Evolutionary conservation across 2,329 filamentous ascomycete genomes (phyloP), one percentile per base, ranked within the genome.

Genomic region (Didymella glomerata): DNA sequence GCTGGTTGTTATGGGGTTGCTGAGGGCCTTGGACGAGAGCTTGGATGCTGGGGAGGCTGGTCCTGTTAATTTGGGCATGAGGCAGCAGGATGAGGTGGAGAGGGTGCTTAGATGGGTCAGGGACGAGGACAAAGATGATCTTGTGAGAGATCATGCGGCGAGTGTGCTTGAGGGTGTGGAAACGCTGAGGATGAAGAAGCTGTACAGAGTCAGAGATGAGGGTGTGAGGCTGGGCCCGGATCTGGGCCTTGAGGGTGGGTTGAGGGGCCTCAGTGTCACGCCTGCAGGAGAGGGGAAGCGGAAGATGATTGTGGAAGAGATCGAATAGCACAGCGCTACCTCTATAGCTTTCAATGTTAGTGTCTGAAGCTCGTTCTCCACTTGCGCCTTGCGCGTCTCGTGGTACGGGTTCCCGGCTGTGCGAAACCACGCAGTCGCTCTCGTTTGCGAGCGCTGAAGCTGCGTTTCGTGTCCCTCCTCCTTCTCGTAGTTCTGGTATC

Each of bases 101-200:
- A 81, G 84, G 47, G 84, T 88, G 10, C 72, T 92, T 40, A 76
- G 77, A 50, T 92, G 91, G 74, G 81, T 90, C n/a, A 81, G 82
- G 7, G 81, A 78, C 38, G 88, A 86, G 24, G 90, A 93, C 73
- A 83, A 81, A 24, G 90, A 93, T 70, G 88, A 84, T 0, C 76
- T 93, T 41, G 90, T 91, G 11, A 83, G 83, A 62, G 83, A 88
- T 66, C 89, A 92, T 74, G 88, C 88, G 2, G 78, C 77, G 30
- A 88, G 88, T 66, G 87, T 89, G n/a, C 73, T 87, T 11, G 89
- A 91, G 71, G 88, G 85, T 48, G 70, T 92, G 60, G 83, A 88
- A 65, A 85, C 83, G 57, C 88, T 86, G 85, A 81, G 83, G 57
- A 76, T 88, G 72, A 81, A 83, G 53, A 80, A 75, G 51, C 64